Evolutionary conservation across 495 filamentous ascomycete genomes (phyloP), one percentile per base, ranked within the genome.

Genomic region (Penicillium silybi): DNA sequence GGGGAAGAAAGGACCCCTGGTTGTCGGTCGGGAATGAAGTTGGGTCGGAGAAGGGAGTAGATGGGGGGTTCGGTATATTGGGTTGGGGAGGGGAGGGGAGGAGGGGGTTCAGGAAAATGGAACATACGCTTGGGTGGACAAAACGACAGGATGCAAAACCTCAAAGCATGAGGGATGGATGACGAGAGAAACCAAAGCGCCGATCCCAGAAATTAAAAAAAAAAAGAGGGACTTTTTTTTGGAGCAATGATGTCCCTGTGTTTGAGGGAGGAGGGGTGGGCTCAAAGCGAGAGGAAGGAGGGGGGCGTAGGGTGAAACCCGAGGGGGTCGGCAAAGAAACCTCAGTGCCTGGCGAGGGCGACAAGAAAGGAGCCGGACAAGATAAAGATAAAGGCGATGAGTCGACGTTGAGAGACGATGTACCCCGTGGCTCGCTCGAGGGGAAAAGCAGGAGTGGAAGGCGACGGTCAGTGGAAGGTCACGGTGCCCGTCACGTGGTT

Each of bases 101-200:
- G 47, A 53, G 46, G 43, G 52, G 53, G 39, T n/a, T 49, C 39
- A 45, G 53, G 48, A 52, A 60, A 45, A 44, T 37, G 26, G 42
- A 37, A 71, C 68, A 57, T 73, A 73, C 70, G 64, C 61, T 67
- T 68, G 63, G 66, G 69, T 69, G 64, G 67, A 71, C 63, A 65
- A 62, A 58, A 68, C 56, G 53, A 63, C 41, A 60, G 55, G 45
- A 63, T 64, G 53, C 58, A 64, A 62, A 64, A 57, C 63, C 68
- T 73, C 70, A 71, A 52, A 69, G 64, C 70, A 71, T 71, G 67
- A 65, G 63, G 60, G 45, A 58, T 45, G 52, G 45, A 57, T 54
- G 52, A 61, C 50, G 57, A 54, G 55, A 59, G 41, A 46, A 59
- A 52, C 58, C 50, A 52, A 52, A 59, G 51, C 48, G 60, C 63